Evolutionary conservation across 2,329 filamentous ascomycete species (phyloP), one percentile per base, ranked within the genome.

Genomic region (Xylaria polymorpha): DNA sequence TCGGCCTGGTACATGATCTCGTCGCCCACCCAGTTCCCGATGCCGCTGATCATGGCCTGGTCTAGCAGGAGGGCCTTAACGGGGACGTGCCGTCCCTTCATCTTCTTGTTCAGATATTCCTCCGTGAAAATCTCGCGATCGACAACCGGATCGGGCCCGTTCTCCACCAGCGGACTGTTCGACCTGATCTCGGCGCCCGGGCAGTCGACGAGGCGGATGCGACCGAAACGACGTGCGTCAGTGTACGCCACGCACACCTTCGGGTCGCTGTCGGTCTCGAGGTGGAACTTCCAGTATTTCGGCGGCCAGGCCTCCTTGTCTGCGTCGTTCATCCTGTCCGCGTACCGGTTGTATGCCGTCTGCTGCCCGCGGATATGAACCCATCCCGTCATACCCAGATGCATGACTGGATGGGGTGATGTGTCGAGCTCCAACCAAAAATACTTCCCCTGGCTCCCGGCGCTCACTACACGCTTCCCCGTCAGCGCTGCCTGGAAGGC

Each of bases 21-120:
- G 77, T 99, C 96, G 0, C 91, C 94, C 63, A 99, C 95, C 95
- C 95, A 99, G 78, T 98, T 98, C 0, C 96, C 96, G 71, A 99
- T 93, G 8, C 96, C 96, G 76, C 92, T 96, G 70, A 98, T 92
- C 78, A 92, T 92, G 20, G 89, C 86, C 80, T 99, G 96, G 77
- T 98, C 93, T 3, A 98, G 85, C 14, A 99, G 83, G 22, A 98
- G 84, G 0, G 94, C 93, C 79, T 98, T 98, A 72, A 98, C 87
- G 0, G 95, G 94, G 0, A 98, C 92, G 75, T 89, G 93, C 64
- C 95, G 94, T 66, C 86, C 88, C 59, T 82, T 84, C 83, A 98
- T 85, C 79, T 93, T 92, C 64, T 85, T 80, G n/a, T 80, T 81
- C 20, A 99, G 81, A 86, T 93, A 98, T 0, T 89, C 86, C 64